These are phyloP conservation scores for Carex parvula DNA, from an alignment of 176 grass and related monocot species.

Conservation along the genomic window DNA sequence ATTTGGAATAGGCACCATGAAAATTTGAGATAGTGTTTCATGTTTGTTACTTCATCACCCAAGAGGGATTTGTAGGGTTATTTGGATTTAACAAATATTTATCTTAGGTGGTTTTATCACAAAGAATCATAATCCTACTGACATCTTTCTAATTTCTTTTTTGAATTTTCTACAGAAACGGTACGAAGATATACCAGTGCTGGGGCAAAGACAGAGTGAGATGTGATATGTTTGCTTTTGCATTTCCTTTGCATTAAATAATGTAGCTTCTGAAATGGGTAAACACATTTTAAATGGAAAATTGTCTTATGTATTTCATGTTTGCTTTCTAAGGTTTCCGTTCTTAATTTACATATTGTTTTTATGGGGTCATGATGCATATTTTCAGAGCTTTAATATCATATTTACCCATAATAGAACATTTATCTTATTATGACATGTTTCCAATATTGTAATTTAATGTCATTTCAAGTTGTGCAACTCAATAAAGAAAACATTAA, in stretches of 20 bases:
- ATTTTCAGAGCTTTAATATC: not conserved
- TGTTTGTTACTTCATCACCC: not conserved
- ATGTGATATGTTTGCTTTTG: conserved; percentile 17
- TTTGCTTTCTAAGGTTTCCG: not conserved
- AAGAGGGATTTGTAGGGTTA: not conserved
- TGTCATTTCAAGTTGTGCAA: not conserved
- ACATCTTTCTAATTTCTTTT: conserved; percentile 4
- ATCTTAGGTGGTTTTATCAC: not conserved
- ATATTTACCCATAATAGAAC: not conserved
- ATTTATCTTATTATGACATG: not conserved
- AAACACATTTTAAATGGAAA: conserved; percentile 17
- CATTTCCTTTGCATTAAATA: conserved; percentile 22
- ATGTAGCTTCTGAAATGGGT: conserved; percentile 13
- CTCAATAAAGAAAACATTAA: not conserved
- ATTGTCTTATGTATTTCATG: not conserved
- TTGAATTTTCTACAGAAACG: conserved; percentile 51
- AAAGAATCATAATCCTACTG: not conserved
- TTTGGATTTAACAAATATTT: not conserved
- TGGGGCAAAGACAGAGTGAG: conserved; percentile 73
- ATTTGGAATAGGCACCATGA: no score
- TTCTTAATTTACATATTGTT: not conserved
- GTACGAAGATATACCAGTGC: conserved; percentile 70
- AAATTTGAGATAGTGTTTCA: not conserved
- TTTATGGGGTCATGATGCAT: not conserved
- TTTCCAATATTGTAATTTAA: not conserved